Evolutionary conservation across 1,139 yeast species (phyloP), one percentile per base, ranked within the genome.

Genomic region (Geotrichum australiense): DNA sequence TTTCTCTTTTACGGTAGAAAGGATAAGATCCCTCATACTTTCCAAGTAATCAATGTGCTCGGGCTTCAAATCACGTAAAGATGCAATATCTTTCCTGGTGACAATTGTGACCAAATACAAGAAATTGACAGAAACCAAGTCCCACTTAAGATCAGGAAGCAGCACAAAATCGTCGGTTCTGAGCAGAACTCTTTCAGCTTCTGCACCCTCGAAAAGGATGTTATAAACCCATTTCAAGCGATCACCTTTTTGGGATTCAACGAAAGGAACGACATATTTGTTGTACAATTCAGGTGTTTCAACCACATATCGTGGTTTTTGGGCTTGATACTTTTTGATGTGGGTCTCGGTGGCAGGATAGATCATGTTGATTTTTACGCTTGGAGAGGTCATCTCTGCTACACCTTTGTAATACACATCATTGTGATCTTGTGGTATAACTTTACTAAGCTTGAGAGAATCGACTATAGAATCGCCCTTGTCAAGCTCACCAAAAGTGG

Each of bases 271-370:
- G 2, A 84, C 95, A 28, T 69, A 65, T 10, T 64, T 51, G 4
- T 59, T 41, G 63, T 89, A 91, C 65, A 76, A 68, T 41, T 78
- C 79, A 0, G 96, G 94, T 2, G 96, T 86, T 57, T 93, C 99
- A 16, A 64, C 58, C 2, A 91, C 70, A 55, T 81, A 65, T 53
- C 80, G 86, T 31, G 60, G 53, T 16, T 62, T 62, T 53, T 82
- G 89, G 14, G 63, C 66, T 12, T 74, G 69, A 56, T 76, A 86
- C 62, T 91, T 91, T 42, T 72, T 72, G 44, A 91, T 78, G 57
- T 91, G 98, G 7, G 80, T 74, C 42, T 78, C 80, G 0, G 96
- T 81, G 0, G 98, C 97, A 1, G 99, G 99, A 58, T 76, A 86
- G 15, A 91, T 80, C 47, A 91, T 52, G 53, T 81, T 86, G 45